phyloP scores from a whole-genome alignment of 257 asterid species.

The Datura wrightii region DNA sequence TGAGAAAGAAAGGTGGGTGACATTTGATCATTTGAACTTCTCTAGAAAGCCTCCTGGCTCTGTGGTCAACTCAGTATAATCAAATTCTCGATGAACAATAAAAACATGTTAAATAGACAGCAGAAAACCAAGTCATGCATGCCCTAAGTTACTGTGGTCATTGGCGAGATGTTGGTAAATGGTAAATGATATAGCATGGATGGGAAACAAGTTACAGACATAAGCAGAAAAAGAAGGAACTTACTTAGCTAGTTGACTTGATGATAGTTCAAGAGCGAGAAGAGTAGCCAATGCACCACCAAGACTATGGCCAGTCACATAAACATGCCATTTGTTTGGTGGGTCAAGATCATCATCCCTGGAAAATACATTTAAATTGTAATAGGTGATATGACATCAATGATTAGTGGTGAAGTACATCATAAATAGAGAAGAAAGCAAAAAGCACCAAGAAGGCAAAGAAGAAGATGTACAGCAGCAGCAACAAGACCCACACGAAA shows the following conservation, averaged over 20 bases:
- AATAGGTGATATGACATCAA: slow-evolving; percentile 10
- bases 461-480: neutral
- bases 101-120: neutral
- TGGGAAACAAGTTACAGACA: neutral
- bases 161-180: neutral
- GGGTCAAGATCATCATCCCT: slow-evolving; percentile 63
- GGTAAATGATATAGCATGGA: neutral
- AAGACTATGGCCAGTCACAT: slow-evolving; percentile 94
- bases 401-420: slow-evolving; percentile 4
- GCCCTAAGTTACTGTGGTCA: neutral
- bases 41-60: slow-evolving; percentile 1
- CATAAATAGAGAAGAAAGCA: neutral
- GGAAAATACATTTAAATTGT: slow-evolving; percentile 35
- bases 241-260: slow-evolving; percentile 89
- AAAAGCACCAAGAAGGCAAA: neutral
- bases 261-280: slow-evolving; percentile 83
- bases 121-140: slow-evolving; percentile 2
- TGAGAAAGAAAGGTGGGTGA: neutral
- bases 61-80: neutral
- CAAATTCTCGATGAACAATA: neutral
- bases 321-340: slow-evolving; percentile 77
- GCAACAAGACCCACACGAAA: neutral
- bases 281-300: slow-evolving; percentile 99
- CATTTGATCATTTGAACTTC: neutral
- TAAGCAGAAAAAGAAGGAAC: slow-evolving; percentile 41